Conservation (phyloP, 2,329 filamentous ascomycete species). For the Fusarium oxysporum region DNA sequence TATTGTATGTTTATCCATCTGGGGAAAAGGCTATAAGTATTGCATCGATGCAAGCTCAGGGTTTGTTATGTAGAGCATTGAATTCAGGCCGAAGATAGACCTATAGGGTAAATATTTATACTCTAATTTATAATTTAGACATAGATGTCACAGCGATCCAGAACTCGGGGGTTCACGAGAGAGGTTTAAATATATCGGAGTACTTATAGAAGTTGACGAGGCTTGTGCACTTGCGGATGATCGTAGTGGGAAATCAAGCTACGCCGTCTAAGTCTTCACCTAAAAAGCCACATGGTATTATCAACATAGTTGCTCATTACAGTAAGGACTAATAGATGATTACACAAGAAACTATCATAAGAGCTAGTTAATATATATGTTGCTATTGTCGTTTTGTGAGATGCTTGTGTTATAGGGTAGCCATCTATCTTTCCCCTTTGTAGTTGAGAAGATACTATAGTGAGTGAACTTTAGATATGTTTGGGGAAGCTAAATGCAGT, state of each 20-base stretch:
- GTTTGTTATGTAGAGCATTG: not conserved
- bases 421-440: not conserved
- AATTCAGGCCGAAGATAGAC: not conserved
- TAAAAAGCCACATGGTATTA: not conserved
- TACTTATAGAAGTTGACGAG: not conserved
- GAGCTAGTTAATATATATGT: not conserved
- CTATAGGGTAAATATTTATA: not conserved
- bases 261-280: not conserved
- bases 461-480: not conserved
- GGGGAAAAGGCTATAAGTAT: not conserved
- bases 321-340: not conserved
- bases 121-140: not conserved
- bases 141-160: not conserved
- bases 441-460: not conserved
- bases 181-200: not conserved
- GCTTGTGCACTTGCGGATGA: not conserved
- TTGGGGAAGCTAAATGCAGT: not conserved
- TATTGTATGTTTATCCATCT: too few relatives aligned
- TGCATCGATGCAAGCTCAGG: not conserved
- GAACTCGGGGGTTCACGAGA: not conserved
- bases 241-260: not conserved
- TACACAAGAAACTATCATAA: not conserved
- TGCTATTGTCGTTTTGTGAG: not conserved
- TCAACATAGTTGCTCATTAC: not conserved
- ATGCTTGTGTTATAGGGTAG: not conserved